Base-by-base conservation (phyloP, 192 early-diverging fungal species). In the Podila clonocystis region DNA sequence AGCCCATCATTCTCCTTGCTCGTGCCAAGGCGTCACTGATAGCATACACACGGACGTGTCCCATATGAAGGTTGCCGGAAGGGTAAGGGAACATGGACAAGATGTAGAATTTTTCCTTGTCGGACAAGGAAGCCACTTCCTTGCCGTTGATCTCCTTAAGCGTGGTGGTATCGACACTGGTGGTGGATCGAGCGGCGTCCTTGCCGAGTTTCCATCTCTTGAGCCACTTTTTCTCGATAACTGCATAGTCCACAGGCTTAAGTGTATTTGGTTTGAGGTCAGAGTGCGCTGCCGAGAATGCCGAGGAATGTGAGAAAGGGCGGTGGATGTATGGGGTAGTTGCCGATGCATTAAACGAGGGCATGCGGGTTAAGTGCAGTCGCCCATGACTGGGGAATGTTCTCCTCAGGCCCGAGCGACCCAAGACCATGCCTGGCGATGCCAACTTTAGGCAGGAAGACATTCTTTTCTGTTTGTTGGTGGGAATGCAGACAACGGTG, bases 51-150 rank as follows among this genome's bases (percentile, higher is more conserved):
- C 97, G 89, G 13, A 97, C 91, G 78, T 99, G 97, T 11, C 97
- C 97, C 95, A 99, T 94, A 74, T 99, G 97, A 36, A 99, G 87
- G 48, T 85, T 82, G 1, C 97, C 97, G 7, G 93, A 95, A 9
- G 97, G 97, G 76, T 99, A 99, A 29, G 97, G 97, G 68, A 97
- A 99, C 97, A 99, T 99, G 64, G 91, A 87, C 24, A 99, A 86
- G 17, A 97, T 84, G 72, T 99, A 99, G 75, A 90, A 93, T 52
- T 89, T 88, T 55, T 91, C 72, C 26, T 45, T 62, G 9, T 83
- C 86, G 4, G 52, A 45, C 41, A 45, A 45, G 41, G 41, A 15
- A 45, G 41, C 12, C 15, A 45, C 41, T 15, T 15, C 41, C 41
- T 45, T 31, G 62, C 38, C 34, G 62, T 30, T 29, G 59, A 9